phyloP scores from a whole-genome alignment of 2,329 filamentous ascomycete species.

The Sarocladium strictum region DNA sequence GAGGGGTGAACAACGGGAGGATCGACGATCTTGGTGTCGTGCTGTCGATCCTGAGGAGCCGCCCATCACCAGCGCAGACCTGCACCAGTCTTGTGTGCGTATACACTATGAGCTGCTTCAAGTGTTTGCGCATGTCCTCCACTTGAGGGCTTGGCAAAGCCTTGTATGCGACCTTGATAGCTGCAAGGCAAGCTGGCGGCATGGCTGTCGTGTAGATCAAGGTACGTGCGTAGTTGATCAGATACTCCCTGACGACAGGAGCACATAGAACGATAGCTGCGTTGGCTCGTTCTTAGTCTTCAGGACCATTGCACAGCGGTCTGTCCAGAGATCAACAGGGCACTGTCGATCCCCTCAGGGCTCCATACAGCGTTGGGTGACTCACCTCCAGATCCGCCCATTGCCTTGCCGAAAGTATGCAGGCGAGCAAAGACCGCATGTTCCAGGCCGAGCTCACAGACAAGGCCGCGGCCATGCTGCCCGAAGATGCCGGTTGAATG shows the following conservation, averaged over 20 bases:
- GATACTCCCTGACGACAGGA: slow-evolving; percentile 50
- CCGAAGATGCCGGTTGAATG: slow-evolving; percentile 60
- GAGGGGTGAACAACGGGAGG: slow-evolving; percentile 52
- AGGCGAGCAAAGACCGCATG: slow-evolving; percentile 49
- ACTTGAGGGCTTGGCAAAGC: background rate
- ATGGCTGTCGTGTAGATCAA: slow-evolving; percentile 71
- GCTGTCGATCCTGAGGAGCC: slow-evolving; percentile 16
- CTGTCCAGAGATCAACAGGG: too few species aligned
- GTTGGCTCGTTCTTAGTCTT: background rate
- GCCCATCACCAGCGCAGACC: slow-evolving; percentile 21
- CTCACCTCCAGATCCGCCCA: slow-evolving; percentile 64
- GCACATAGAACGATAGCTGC: slow-evolving; percentile 55
- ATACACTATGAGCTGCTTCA: slow-evolving; percentile 26
- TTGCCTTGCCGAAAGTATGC: slow-evolving; percentile 62
- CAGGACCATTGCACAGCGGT: fast-evolving
- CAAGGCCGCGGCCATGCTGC: slow-evolving; percentile 48
- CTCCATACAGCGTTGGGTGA: slow-evolving; percentile 20
- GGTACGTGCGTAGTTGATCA: slow-evolving; percentile 71
- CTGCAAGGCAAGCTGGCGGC: slow-evolving; percentile 53
- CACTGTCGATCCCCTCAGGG: too few species aligned
- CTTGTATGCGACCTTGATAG: slow-evolving; percentile 1
- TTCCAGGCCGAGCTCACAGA: slow-evolving; percentile 51
- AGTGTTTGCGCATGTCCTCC: background rate
- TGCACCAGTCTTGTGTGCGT: slow-evolving; percentile 40
- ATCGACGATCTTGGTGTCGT: slow-evolving; percentile 42